phyloP scores from a whole-genome alignment of 83 land plant species.

The Picea abies region DNA sequence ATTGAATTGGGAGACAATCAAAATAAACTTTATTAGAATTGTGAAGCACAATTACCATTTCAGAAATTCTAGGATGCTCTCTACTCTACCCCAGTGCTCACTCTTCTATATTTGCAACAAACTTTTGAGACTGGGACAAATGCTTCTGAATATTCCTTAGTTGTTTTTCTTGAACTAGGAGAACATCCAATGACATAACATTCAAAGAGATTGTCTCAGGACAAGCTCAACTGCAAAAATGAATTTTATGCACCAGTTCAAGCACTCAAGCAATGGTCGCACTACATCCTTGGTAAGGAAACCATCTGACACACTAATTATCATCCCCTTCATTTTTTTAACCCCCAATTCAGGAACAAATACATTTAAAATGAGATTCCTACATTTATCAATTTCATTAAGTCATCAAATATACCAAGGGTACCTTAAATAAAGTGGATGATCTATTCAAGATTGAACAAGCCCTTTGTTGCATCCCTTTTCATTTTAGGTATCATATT shows the following conservation, averaged over 20 bases:
- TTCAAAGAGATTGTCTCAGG: neutral
- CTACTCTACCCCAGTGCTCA: neutral
- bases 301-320: neutral
- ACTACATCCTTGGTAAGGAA: neutral
- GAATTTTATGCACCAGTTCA: neutral
- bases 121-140: neutral
- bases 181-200: neutral
- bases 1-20: too few relatives aligned
- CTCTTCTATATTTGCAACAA: neutral
- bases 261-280: neutral
- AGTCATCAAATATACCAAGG: neutral
- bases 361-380: neutral
- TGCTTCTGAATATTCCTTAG: neutral
- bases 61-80: neutral
- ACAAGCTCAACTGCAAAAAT: neutral
- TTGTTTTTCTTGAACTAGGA: neutral
- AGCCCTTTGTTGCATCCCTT: neutral
- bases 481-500: neutral
- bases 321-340: neutral
- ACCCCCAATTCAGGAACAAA: neutral
- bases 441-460: neutral
- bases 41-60: neutral
- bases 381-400: neutral
- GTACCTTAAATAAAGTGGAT: neutral
- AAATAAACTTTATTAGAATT: too few relatives aligned